Evolutionary conservation across 371 early-diverging fungal genomes (phyloP).

Genomic region (Chytridium lagenaria): DNA sequence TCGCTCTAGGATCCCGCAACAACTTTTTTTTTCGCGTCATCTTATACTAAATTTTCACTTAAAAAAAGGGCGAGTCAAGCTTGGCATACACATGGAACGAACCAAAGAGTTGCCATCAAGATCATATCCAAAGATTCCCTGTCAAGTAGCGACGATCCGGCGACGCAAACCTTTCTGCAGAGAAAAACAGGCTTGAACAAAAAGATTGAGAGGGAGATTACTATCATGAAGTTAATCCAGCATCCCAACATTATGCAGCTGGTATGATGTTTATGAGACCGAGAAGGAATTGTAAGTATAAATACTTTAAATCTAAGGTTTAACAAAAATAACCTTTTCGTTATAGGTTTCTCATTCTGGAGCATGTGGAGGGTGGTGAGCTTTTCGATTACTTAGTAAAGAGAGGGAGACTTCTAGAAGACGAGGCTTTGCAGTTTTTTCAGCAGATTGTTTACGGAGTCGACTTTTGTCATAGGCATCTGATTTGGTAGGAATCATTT

Average conservation of each 20-base stretch:
- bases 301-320: not conserved
- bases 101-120: slow-evolving; percentile 86
- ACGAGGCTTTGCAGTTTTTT: slow-evolving; percentile 89
- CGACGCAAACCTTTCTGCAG: slow-evolving; percentile 21
- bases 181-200: slow-evolving; percentile 63
- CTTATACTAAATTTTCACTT: not conserved
- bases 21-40: not conserved
- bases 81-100: slow-evolving; percentile 77
- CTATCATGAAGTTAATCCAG: slow-evolving; percentile 90
- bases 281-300: slow-evolving; percentile 77
- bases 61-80: slow-evolving; percentile 73
- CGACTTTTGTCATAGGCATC: slow-evolving; percentile 91
- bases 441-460: slow-evolving; percentile 95
- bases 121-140: slow-evolving; percentile 70
- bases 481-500: slow-evolving; percentile 72
- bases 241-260: slow-evolving; percentile 90
- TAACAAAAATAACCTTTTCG: not conserved
- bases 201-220: slow-evolving; percentile 92
- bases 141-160: slow-evolving; percentile 27
- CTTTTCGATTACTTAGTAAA: slow-evolving; percentile 93
- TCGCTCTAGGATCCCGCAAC: too few species aligned
- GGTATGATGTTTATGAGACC: slow-evolving; percentile 90
- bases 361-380: slow-evolving; percentile 96
- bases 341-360: slow-evolving; percentile 89
- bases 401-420: slow-evolving; percentile 84